phyloP scores from a whole-genome alignment of 2,329 filamentous ascomycete species.

The Huntiella savannae region DNA sequence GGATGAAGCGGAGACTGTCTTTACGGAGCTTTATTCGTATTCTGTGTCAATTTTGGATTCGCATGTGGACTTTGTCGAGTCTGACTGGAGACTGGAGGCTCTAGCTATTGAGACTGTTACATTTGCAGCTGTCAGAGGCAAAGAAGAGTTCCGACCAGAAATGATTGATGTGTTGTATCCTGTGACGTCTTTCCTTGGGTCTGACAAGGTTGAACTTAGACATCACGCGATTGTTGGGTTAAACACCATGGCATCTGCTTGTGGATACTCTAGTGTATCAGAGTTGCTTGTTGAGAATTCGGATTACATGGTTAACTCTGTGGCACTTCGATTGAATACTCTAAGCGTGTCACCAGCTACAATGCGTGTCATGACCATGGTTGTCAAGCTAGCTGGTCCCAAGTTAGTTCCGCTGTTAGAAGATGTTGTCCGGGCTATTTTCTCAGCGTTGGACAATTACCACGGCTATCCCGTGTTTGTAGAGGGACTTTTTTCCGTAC shows the following conservation, averaged over 20 bases:
- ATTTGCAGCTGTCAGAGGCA: conserved; percentile 49
- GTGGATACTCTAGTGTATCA: conserved; percentile 54
- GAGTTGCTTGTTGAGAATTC: conserved; percentile 76
- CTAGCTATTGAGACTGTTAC: conserved; percentile 67
- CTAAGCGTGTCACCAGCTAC: conserved; percentile 85
- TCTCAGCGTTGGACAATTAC: conserved; percentile 82
- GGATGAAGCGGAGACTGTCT: conserved; percentile 27
- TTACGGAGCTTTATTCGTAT: conserved; percentile 50
- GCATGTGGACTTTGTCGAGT: conserved; percentile 26
- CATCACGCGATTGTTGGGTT: conserved; percentile 68
- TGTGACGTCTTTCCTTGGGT: conserved; percentile 72
- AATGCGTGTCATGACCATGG: conserved; percentile 81
- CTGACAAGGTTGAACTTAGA: conserved; percentile 45
- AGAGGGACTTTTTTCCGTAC: conserved; percentile 63
- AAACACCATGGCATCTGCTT: conserved; percentile 58
- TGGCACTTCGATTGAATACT: conserved; percentile 73
- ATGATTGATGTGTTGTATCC: conserved; percentile 85
- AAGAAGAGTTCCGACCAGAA: conserved; percentile 56
- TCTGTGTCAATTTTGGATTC: conserved; percentile 43
- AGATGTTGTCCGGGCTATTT: conserved; percentile 78
- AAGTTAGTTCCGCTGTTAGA: conserved; percentile 72
- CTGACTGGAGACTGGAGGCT: conserved; percentile 56
- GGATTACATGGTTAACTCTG: conserved; percentile 89
- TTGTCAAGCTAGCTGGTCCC: conserved; percentile 73
- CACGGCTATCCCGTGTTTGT: conserved; percentile 82